Conservation (phyloP, 805 yeast species). For the Candida sanyiensis region DNA sequence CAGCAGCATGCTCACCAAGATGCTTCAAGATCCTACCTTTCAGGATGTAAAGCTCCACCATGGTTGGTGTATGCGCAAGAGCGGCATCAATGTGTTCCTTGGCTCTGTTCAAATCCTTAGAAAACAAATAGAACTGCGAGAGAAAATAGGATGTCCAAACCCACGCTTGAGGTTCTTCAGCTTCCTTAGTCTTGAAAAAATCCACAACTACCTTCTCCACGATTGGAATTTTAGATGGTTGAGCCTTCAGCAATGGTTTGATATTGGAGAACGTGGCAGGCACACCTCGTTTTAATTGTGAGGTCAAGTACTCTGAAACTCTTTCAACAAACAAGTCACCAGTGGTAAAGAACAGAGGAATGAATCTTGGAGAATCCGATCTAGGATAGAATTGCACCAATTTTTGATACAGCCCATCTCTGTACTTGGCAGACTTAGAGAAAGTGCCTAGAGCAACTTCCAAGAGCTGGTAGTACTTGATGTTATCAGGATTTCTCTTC, state of each 20-base stretch:
- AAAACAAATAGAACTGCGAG: conserved; percentile 66
- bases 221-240: conserved; percentile 27
- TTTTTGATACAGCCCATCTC: conserved; percentile 58
- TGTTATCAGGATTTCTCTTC: conserved; percentile 81
- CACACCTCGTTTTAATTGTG: conserved; percentile 70
- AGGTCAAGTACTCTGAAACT: conserved; percentile 48
- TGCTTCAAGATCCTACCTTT: conserved; percentile 81
- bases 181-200: conserved; percentile 28
- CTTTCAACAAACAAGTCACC: conserved; percentile 45
- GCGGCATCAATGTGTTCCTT: conserved; percentile 53
- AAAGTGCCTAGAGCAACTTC: conserved; percentile 58
- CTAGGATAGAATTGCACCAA: conserved; percentile 70
- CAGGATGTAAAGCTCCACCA: conserved; percentile 74
- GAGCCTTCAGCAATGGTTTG: conserved; percentile 65
- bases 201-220: conserved; percentile 51
- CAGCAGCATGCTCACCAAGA: conserved; percentile 52
- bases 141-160: conserved; percentile 74
- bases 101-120: conserved; percentile 51
- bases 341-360: conserved; percentile 70
- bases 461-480: conserved; percentile 55
- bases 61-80: conserved; percentile 69
- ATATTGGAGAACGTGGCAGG: conserved; percentile 87
- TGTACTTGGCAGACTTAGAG: conserved; percentile 39
- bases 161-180: conserved; percentile 30
- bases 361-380: conserved; percentile 71